Base-by-base conservation (phyloP, 1,139 yeast genomes). In the Candida sp. region DNA sequence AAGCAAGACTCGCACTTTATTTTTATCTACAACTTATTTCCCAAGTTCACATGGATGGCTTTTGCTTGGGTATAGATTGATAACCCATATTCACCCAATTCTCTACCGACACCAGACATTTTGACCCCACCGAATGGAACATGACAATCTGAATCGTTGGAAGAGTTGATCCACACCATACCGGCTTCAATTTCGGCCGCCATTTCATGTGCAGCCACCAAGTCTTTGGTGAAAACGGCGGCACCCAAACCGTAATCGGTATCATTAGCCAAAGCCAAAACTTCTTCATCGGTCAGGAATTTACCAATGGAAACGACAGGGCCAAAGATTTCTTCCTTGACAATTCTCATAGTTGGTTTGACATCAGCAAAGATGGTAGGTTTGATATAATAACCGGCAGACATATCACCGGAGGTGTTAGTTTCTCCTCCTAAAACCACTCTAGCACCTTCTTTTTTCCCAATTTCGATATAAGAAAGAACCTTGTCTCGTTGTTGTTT, bases 71-170 rank as follows among this genome's bases (percentile, higher is more conserved):
- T 81, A 68, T 88, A 89, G 51, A 81, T 76, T 45, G 77, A 72
- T 46, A 89, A 73, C 48, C 96, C 97, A 57, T 84, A 82, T 60
- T 84, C 85, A 46, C 96, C 96, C 54, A 89, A 75, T 67, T 89
- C 97, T 62, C 95, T 80, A 45, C 96, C 96, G 50, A 87, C 76
- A 53, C 97, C 97, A 56, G 88, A 79, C 82, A 80, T 75, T 71
- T 89, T 89, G 37, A 72, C 77, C 43, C 79, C 79, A 32, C 97
- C 96, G 60, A 89, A 89, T 48, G 97, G 97, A 51, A 87, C 74
- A 53, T 81, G 82, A 46, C 73, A 65, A 56, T 84, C 91, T 43
- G 87, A 82, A 61, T 87, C 93, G 60, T 89, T 88, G 43, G 91
- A 82, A 8, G 90, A 81, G 52, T 65, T 70, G 58, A 79, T 79